Conservation (phyloP, 106 monocot genomes). For the Amphibolis antarctica region DNA sequence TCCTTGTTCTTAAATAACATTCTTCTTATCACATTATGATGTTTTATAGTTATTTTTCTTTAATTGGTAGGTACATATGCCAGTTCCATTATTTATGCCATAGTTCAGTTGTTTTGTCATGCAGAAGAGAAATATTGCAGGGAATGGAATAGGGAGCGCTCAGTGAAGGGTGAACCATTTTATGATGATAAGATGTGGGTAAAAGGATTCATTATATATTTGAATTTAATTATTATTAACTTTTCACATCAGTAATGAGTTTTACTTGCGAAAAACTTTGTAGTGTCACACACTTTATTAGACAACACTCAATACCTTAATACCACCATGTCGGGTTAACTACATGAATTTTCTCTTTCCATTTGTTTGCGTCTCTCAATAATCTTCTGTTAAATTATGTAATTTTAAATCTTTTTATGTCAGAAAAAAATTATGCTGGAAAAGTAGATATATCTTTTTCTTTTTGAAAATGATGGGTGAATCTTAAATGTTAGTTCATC, state of each 20-base stretch:
- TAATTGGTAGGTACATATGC: not conserved
- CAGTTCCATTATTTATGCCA: slow-evolving; percentile 14
- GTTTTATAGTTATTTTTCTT: not conserved
- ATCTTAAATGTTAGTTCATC: too few species aligned
- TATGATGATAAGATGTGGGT: slow-evolving; percentile 72
- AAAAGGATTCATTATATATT: not conserved
- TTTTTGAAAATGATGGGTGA: too few species aligned
- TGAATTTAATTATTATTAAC: not conserved
- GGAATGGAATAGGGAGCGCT: slow-evolving; percentile 75
- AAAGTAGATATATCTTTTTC: too few species aligned
- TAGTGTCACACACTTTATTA: not conserved
- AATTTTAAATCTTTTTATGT: too few species aligned
- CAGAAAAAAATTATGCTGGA: too few species aligned
- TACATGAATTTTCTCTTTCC: too few species aligned
- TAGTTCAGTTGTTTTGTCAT: slow-evolving; percentile 81
- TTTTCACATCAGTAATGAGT: not conserved
- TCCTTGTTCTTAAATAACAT: not conserved
- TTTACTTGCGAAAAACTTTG: not conserved
- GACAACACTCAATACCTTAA: too few species aligned
- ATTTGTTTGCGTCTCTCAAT: too few species aligned
- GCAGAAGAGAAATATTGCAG: slow-evolving; percentile 64
- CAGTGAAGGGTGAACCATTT: slow-evolving; percentile 41
- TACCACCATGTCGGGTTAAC: too few species aligned
- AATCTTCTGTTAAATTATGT: too few species aligned
- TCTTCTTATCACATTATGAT: not conserved